Base-by-base conservation (phyloP, 1,284 basidiomycete species). In the Coniferiporia sulphurascens region DNA sequence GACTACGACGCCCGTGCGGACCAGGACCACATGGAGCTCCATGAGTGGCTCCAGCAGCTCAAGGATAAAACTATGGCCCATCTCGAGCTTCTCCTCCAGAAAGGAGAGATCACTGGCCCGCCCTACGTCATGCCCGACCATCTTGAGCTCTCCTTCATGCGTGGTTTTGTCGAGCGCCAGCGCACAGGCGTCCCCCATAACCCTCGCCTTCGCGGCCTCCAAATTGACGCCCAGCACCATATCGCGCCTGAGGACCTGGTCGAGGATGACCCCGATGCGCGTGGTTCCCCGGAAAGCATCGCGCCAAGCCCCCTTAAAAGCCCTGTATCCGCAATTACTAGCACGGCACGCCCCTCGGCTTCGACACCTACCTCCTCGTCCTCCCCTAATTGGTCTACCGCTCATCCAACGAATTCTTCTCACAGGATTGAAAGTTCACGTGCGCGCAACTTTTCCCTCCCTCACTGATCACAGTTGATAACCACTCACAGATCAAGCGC, bases 61-160 rank as follows among this genome's bases (percentile, higher is more conserved):
- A 90, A 90, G 71, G 87, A 90, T 73, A 90, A 90, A 72, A 88
- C 86, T 55, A 90, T 90, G 88, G 87, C 86, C 49, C 87, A 90
- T 71, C 78, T 90, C 49, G 87, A 90, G 68, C 76, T 90, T 1
- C 81, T 91, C 65, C 89, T 90, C 84, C 87, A 90, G 69, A 89
- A 89, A 68, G 87, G 87, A 65, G 88, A 90, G 65, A 90, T 90
- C 43, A 85, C 45, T 13, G 62, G 55, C 46, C 59, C 59, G 9
- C 87, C 88, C 22, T 90, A 90, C 70, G 67, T 80, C 62, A 90
- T 90, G 88, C 79, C 86, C 15, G 88, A 90, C 67, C 81, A 87
- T 65, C 69, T 89, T 67, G 87, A 90, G 67, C 78, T 90, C 63
- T 73, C 82, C 0, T 90, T 90, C 73, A 80, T 90, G 58, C 83